These are phyloP conservation scores for Dacryopinax primogenitus DNA, from an alignment of 768 basidiomycete genomes.

Conservation along the genomic window DNA sequence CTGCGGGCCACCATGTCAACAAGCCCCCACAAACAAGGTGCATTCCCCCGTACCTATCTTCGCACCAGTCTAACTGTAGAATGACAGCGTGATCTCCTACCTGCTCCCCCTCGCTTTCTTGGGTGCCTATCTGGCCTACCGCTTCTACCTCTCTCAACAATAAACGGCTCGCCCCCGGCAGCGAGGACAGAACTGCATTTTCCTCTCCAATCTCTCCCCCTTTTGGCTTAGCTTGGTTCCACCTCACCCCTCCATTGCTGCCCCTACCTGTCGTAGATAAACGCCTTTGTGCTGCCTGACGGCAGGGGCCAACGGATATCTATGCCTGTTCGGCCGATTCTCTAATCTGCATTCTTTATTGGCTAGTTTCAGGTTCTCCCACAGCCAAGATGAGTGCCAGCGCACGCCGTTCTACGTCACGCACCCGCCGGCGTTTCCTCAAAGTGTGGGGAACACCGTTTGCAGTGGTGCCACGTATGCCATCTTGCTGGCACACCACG, in stretches of 20 bases:
- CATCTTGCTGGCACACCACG: neutral
- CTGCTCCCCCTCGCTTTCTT: slow-evolving; percentile 66
- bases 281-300: slow-evolving; percentile 4
- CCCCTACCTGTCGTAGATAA: neutral
- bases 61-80: neutral
- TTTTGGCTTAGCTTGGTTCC: neutral
- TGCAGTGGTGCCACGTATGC: neutral
- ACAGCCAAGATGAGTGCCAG: neutral
- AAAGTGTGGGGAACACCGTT: neutral
- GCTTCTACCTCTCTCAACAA: slow-evolving; percentile 41
- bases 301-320: neutral
- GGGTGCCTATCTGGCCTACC: slow-evolving; percentile 79
- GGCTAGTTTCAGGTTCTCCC: too few relatives aligned
- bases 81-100: slow-evolving; percentile 53
- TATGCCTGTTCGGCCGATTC: neutral
- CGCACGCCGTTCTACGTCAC: neutral
- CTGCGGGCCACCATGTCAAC: neutral
- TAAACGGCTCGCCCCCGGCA: neutral
- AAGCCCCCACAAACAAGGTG: neutral
- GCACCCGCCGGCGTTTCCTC: neutral
- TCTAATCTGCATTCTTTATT: neutral
- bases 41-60: neutral
- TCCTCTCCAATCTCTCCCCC: neutral
- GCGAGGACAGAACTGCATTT: too few relatives aligned
- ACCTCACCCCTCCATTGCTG: neutral